Evolutionary conservation across 192 early-diverging fungal species (phyloP).

Genomic region (Backusella tarrabulga): DNA sequence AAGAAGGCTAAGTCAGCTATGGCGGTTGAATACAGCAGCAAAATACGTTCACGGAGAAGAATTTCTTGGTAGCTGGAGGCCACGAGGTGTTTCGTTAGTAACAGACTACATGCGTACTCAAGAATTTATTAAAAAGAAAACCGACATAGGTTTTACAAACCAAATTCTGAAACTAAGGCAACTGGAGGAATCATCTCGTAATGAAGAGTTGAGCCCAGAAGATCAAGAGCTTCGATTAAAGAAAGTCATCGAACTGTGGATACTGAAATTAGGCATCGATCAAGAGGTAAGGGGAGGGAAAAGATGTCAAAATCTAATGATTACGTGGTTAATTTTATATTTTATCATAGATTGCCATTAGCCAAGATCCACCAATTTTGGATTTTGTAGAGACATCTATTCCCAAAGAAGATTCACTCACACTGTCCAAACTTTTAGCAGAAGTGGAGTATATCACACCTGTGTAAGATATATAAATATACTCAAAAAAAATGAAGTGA

Average conservation of each 20-base stretch:
- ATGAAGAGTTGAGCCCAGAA: background rate
- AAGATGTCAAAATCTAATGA: background rate
- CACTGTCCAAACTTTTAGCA: constrained; percentile 36
- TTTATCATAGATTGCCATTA: constrained; percentile 34
- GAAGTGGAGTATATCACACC: constrained; percentile 41
- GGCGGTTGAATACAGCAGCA: constrained; percentile 67
- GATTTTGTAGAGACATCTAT: background rate
- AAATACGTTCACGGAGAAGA: constrained; percentile 79
- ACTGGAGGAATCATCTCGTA: background rate
- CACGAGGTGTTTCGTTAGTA: constrained; percentile 65
- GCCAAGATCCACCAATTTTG: constrained; percentile 45
- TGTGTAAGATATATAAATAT: constrained; percentile 29
- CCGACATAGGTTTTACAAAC: constrained; percentile 39
- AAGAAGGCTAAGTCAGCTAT: constrained; percentile 53
- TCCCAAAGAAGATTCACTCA: constrained; percentile 15
- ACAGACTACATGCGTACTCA: constrained; percentile 46
- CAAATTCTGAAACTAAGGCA: constrained; percentile 37
- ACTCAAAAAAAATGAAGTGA: background rate
- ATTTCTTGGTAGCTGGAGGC: constrained; percentile 62
- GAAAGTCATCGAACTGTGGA: constrained; percentile 29
- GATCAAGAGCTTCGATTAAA: background rate
- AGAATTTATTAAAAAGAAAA: constrained; percentile 24
- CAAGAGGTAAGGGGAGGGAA: constrained; percentile 24
- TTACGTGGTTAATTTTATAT: background rate
- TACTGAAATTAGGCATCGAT: constrained; percentile 26